Evolutionary conservation across 306 rosid species (phyloP).

Genomic region (Prunus mira): DNA sequence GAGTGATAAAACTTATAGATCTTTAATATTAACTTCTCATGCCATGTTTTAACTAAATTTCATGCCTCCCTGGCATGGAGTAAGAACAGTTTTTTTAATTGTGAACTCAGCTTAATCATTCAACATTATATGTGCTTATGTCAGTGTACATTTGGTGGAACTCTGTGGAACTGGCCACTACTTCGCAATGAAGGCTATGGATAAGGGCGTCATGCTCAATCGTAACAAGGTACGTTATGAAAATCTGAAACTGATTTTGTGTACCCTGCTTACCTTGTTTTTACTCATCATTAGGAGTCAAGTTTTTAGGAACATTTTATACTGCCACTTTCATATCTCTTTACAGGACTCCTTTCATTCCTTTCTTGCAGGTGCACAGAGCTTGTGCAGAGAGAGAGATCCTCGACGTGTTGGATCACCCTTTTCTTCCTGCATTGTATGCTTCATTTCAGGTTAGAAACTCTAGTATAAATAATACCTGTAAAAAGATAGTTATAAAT

Average conservation of each 20-base stretch:
- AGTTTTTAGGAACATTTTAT: neutral
- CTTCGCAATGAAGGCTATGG: conserved; percentile 99
- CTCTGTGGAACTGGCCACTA: conserved; percentile 62
- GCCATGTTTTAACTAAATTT: too few species aligned
- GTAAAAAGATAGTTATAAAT: neutral
- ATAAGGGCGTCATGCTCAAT: conserved; percentile 80
- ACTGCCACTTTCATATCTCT: conserved; percentile 11
- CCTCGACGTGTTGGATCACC: conserved; percentile 96
- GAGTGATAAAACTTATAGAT: neutral
- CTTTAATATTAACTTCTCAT: too few species aligned
- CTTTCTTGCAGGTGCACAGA: conserved; percentile 77
- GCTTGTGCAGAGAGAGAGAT: conserved; percentile 97
- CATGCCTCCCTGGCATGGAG: too few species aligned
- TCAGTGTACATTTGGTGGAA: conserved; percentile 94
- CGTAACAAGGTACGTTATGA: conserved; percentile 72
- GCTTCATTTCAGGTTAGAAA: conserved; percentile 93
- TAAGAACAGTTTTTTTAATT: too few species aligned
- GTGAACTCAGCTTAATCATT: too few species aligned
- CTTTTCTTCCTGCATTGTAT: conserved; percentile 91
- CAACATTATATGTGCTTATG: neutral
- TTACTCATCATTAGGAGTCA: neutral
- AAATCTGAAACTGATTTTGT: conserved; percentile 1
- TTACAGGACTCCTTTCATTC: conserved; percentile 13
- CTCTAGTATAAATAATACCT: neutral
- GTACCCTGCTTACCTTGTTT: neutral